Conservation (phyloP, 192 early-diverging fungal species). For the Mortierella claussenii region DNA sequence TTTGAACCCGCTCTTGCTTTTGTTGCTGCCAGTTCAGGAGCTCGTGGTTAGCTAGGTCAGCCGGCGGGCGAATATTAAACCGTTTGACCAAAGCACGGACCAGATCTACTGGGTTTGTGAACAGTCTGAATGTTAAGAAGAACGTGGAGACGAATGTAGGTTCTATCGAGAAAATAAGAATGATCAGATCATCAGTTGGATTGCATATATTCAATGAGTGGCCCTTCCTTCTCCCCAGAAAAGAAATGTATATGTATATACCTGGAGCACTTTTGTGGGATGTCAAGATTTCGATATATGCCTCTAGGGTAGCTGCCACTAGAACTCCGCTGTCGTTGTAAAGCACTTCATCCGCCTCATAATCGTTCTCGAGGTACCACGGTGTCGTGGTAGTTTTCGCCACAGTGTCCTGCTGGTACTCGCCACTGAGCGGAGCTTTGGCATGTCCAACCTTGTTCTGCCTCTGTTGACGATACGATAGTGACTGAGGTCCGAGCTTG, state of each 20-base stretch:
- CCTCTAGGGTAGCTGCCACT: slow-evolving; percentile 67
- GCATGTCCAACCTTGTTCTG: slow-evolving; percentile 28
- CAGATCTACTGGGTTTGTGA: slow-evolving; percentile 76
- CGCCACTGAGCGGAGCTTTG: slow-evolving; percentile 8
- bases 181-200: slow-evolving; percentile 1
- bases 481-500: not conserved
- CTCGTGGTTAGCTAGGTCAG: slow-evolving; percentile 61
- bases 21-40: slow-evolving; percentile 65
- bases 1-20: slow-evolving; percentile 49
- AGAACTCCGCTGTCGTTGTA: slow-evolving; percentile 68
- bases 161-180: slow-evolving; percentile 54
- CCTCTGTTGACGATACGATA: slow-evolving; percentile 15
- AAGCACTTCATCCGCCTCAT: slow-evolving; percentile 59
- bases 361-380: slow-evolving; percentile 69
- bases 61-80: slow-evolving; percentile 71
- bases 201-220: no score
- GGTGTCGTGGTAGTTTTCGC: not conserved
- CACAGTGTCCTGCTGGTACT: not conserved
- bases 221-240: no score
- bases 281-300: slow-evolving; percentile 69
- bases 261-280: slow-evolving; percentile 62
- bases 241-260: not conserved
- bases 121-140: slow-evolving; percentile 87
- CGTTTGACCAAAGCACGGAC: slow-evolving; percentile 70
- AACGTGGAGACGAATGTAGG: slow-evolving; percentile 75